Evolutionary conservation across 768 basidiomycete species (phyloP).

Genomic region (Boletus patriciae): DNA sequence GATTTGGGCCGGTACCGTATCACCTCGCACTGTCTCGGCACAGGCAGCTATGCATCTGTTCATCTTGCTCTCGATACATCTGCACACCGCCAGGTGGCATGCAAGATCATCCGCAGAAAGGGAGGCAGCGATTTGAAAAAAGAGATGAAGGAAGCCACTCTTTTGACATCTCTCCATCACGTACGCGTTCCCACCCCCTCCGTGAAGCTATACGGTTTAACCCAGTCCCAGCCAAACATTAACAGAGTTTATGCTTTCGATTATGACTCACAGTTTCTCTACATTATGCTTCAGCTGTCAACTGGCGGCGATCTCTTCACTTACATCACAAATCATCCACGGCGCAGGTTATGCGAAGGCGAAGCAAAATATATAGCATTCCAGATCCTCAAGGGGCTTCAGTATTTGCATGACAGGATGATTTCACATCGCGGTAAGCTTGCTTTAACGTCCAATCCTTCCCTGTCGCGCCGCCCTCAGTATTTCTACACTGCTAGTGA

Average conservation of each 20-base stretch:
- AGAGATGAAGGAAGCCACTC: constrained; percentile 78
- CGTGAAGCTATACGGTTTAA: neutral
- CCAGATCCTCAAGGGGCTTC: constrained; percentile 69
- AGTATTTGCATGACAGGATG: constrained; percentile 66
- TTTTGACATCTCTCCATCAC: constrained; percentile 69
- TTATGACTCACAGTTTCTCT: constrained; percentile 61
- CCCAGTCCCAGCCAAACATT: constrained; percentile 64
- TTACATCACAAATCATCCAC: constrained; percentile 66
- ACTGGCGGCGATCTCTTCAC: constrained; percentile 89
- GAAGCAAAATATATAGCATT: constrained; percentile 85
- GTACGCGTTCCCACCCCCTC: constrained; percentile 40
- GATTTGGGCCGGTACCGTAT: constrained; percentile 65
- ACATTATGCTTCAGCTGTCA: constrained; percentile 83
- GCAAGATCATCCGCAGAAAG: constrained; percentile 75
- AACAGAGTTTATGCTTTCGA: constrained; percentile 75
- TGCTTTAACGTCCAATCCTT: neutral
- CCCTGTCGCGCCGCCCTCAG: neutral
- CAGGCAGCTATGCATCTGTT: constrained; percentile 80
- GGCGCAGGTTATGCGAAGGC: constrained; percentile 64
- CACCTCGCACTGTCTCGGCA: constrained; percentile 78
- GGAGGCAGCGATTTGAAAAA: constrained; percentile 40
- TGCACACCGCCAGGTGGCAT: constrained; percentile 73
- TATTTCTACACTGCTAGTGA: neutral
- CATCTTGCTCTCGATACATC: constrained; percentile 70
- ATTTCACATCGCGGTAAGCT: constrained; percentile 77